Evolutionary conservation across 371 early-diverging fungal genomes (phyloP).

Genomic region (Zychaea mexicana): DNA sequence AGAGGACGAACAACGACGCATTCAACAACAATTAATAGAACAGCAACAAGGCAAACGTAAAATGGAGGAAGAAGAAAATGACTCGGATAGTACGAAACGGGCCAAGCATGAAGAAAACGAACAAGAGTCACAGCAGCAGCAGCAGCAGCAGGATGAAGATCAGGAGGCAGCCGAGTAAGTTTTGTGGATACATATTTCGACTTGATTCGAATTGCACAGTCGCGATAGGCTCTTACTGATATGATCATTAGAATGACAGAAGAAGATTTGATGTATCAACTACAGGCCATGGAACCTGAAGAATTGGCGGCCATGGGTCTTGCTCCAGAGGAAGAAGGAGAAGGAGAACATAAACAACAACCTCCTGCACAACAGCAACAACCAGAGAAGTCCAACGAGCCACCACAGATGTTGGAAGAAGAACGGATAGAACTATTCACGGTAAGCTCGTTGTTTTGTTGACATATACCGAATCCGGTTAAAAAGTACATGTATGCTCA

Average conservation of each 20-base stretch:
- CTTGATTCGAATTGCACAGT: too few species aligned
- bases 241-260: conserved; percentile 60
- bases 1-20: not conserved
- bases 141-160: conserved; percentile 14
- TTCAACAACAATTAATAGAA: not conserved
- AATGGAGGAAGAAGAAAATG: not conserved
- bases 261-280: conserved; percentile 71
- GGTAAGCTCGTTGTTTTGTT: conserved; percentile 12
- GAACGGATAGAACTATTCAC: conserved; percentile 42
- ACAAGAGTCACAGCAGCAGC: not conserved
- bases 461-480: not conserved
- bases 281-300: conserved; percentile 61
- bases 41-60: not conserved
- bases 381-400: not conserved
- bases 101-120: not conserved
- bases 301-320: conserved; percentile 17
- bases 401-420: conserved; percentile 22
- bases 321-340: not conserved
- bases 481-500: too few species aligned
- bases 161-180: conserved; percentile 28
- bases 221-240: not conserved
- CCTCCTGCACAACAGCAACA: conserved; percentile 1
- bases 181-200: not conserved
- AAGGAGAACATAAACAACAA: conserved; percentile 8
- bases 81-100: not conserved